phyloP scores from a whole-genome alignment of 1,284 basidiomycete species.

The Apiotrichum gracile region DNA sequence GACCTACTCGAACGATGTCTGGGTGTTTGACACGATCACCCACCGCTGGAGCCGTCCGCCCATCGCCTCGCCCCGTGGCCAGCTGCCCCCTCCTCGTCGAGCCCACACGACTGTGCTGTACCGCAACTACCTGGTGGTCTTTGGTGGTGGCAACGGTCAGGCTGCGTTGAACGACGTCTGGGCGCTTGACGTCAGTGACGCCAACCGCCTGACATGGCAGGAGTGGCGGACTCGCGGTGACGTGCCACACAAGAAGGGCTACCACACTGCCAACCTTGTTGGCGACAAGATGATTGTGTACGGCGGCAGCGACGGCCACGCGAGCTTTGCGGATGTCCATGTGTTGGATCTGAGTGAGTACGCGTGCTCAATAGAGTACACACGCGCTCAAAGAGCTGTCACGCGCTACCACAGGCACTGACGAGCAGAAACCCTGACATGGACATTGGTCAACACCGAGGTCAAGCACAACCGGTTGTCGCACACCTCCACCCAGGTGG shows the following conservation, averaged over 20 bases:
- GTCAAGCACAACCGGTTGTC: constrained; percentile 66
- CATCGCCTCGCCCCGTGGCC: constrained; percentile 31
- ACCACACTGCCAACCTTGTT: constrained; percentile 83
- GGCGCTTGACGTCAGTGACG: constrained; percentile 61
- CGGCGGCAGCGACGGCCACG: constrained; percentile 50
- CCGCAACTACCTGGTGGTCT: constrained; percentile 69
- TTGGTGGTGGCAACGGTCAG: constrained; percentile 86
- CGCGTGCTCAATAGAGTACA: too few relatives aligned
- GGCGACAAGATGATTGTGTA: constrained; percentile 58
- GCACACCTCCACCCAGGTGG: constrained; percentile 82
- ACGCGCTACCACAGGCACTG: not conserved
- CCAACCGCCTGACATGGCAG: constrained; percentile 47
- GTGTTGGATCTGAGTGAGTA: constrained; percentile 71
- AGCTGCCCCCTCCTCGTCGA: constrained; percentile 62
- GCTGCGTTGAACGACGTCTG: constrained; percentile 84
- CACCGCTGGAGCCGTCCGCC: constrained; percentile 58
- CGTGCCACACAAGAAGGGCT: constrained; percentile 62
- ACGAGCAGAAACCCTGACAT: constrained; percentile 59
- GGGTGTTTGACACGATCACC: constrained; percentile 70
- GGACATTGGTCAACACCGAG: constrained; percentile 60
- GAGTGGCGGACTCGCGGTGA: constrained; percentile 50
- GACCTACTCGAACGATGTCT: constrained; percentile 57
- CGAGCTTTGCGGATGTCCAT: constrained; percentile 79
- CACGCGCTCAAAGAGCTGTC: too few relatives aligned
- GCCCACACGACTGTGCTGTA: constrained; percentile 81